These are phyloP conservation scores for Erodium texanum DNA, from an alignment of 441 rosid genomes.

Conservation along the genomic window DNA sequence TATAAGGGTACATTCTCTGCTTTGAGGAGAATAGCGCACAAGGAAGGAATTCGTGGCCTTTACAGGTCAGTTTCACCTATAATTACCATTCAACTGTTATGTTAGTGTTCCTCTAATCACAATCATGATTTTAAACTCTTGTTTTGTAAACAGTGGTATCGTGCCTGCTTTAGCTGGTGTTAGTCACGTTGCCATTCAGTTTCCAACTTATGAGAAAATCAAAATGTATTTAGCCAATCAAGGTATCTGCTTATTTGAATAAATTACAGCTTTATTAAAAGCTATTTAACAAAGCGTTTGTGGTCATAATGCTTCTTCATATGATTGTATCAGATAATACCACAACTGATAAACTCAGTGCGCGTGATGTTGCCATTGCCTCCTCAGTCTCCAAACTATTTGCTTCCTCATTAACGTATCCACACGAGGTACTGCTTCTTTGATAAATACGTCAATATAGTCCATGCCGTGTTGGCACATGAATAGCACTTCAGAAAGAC, in stretches of 20 bases:
- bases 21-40: constrained; percentile 45
- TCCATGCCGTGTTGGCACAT: too few relatives aligned
- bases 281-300: neutral
- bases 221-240: constrained; percentile 42
- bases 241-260: constrained; percentile 27
- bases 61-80: constrained; percentile 36
- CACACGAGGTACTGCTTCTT: constrained; percentile 42
- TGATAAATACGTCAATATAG: neutral
- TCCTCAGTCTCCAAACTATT: constrained; percentile 62
- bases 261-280: neutral
- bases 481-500: too few relatives aligned
- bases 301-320: neutral
- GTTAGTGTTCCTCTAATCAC: neutral
- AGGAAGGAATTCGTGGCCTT: constrained; percentile 58
- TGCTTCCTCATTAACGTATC: constrained; percentile 62
- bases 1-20: constrained; percentile 50
- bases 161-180: constrained; percentile 64
- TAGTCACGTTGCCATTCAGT: constrained; percentile 32
- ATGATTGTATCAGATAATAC: constrained; percentile 35
- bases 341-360: constrained; percentile 44
- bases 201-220: constrained; percentile 53
- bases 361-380: constrained; percentile 54
- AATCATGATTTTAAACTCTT: neutral
- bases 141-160: constrained; percentile 39
- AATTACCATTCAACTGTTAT: too few relatives aligned